Evolutionary conservation across 306 rosid genomes (phyloP).

Genomic region (Quercus variabilis): DNA sequence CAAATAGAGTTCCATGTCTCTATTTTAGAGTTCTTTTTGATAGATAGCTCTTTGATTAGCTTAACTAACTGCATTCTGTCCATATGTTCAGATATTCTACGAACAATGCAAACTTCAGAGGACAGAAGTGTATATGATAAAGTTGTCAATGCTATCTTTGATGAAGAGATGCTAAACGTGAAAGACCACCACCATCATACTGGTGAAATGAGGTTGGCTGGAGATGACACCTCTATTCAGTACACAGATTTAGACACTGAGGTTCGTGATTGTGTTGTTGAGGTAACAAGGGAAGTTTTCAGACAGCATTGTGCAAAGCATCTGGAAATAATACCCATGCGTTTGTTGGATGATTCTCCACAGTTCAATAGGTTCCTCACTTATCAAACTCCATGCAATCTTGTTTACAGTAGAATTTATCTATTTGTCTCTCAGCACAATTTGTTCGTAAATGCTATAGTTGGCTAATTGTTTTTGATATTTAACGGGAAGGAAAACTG

Average conservation of each 20-base stretch:
- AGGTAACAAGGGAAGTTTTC: constrained; percentile 64
- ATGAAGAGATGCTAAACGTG: constrained; percentile 56
- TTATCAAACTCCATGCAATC: constrained; percentile 19
- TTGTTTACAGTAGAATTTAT: constrained; percentile 8
- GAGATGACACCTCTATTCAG: constrained; percentile 53
- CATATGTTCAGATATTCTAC: constrained; percentile 64
- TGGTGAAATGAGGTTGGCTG: constrained; percentile 48
- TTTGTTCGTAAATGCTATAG: constrained; percentile 4
- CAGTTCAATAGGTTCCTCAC: constrained; percentile 67
- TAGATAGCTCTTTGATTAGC: constrained; percentile 14
- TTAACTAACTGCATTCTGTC: constrained; percentile 18
- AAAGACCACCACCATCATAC: constrained; percentile 53
- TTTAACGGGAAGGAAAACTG: constrained; percentile 65
- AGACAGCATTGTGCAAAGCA: constrained; percentile 84
- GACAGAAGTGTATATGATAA: constrained; percentile 78
- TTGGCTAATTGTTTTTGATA: constrained; percentile 26
- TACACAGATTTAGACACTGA: constrained; percentile 68
- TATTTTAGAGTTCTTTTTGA: not conserved
- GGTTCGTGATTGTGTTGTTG: constrained; percentile 79
- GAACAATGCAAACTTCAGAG: constrained; percentile 84
- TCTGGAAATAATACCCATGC: constrained; percentile 68
- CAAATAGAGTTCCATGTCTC: not conserved
- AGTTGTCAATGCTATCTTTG: constrained; percentile 83
- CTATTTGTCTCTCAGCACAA: constrained; percentile 10
- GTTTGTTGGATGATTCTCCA: constrained; percentile 67